These are phyloP conservation scores for Mycosphaerelloides madeirae DNA, from an alignment of 2,329 filamentous ascomycete genomes.

Conservation along the genomic window DNA sequence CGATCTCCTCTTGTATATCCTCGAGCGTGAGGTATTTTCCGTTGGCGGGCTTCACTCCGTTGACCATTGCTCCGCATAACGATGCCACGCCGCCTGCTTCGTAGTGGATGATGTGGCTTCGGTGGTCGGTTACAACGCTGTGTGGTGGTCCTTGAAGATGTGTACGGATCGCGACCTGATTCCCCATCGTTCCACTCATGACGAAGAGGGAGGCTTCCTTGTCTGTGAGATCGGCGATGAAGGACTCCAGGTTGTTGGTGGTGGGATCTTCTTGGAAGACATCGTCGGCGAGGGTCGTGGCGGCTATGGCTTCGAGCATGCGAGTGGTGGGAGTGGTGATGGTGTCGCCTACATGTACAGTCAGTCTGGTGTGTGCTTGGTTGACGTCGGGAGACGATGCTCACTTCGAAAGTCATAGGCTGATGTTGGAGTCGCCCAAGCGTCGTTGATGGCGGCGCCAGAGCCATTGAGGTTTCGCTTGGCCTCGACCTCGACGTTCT, in stretches of 20 bases:
- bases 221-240: slow-evolving; percentile 66
- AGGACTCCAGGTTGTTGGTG: slow-evolving; percentile 69
- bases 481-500: slow-evolving; percentile 12
- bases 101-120: slow-evolving; percentile 71
- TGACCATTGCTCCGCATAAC: slow-evolving; percentile 66
- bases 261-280: slow-evolving; percentile 76
- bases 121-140: slow-evolving; percentile 70
- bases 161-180: slow-evolving; percentile 75
- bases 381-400: background rate
- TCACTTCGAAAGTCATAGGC: slow-evolving; percentile 54
- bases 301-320: slow-evolving; percentile 76
- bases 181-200: slow-evolving; percentile 85
- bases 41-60: slow-evolving; percentile 64
- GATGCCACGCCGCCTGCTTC: slow-evolving; percentile 65
- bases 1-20: slow-evolving; percentile 63
- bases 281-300: slow-evolving; percentile 74
- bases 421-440: slow-evolving; percentile 44
- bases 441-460: slow-evolving; percentile 22
- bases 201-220: slow-evolving; percentile 78
- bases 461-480: slow-evolving; percentile 18
- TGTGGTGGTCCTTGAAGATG: slow-evolving; percentile 77
- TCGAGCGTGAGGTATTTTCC: slow-evolving; percentile 69
- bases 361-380: background rate
- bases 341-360: slow-evolving; percentile 45
- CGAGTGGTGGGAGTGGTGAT: slow-evolving; percentile 71